These are phyloP conservation scores for Pseudozyma flocculosa DNA, from an alignment of 1,284 basidiomycete genomes.

Conservation along the genomic window DNA sequence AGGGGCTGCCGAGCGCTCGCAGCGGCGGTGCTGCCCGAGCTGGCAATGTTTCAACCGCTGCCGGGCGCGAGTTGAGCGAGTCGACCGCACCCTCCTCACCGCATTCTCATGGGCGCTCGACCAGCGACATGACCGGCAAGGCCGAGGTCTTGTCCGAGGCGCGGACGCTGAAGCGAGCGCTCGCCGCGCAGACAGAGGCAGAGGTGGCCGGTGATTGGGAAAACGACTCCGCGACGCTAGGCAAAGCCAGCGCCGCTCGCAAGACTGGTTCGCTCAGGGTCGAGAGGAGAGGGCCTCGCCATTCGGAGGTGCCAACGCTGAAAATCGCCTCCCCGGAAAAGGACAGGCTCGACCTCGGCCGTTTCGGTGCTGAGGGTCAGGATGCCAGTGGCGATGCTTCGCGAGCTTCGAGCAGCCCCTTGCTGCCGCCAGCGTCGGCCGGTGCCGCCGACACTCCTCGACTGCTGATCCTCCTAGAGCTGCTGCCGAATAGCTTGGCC, in stretches of 20 bases:
- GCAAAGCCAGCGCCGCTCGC: too few relatives aligned
- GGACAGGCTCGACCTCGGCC: neutral
- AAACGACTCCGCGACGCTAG: neutral
- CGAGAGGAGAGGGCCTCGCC: neutral
- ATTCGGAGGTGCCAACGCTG: neutral
- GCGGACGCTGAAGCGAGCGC: constrained; percentile 10
- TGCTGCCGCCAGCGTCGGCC: too few relatives aligned
- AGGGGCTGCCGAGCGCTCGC: neutral
- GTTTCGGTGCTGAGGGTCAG: too few relatives aligned
- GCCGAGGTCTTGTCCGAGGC: constrained; percentile 18
- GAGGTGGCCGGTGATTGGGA: neutral
- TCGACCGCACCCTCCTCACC: too few relatives aligned
- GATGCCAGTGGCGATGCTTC: too few relatives aligned
- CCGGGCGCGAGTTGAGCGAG: too few relatives aligned
- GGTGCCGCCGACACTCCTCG: constrained; percentile 35
- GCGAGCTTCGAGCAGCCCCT: too few relatives aligned
- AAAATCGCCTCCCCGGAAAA: neutral
- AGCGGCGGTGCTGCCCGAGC: too few relatives aligned
- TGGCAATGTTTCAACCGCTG: too few relatives aligned
- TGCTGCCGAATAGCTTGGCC: constrained; percentile 45
- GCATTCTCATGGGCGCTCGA: constrained; percentile 23
- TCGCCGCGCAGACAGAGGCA: constrained; percentile 1
- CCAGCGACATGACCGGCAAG: constrained; percentile 28
- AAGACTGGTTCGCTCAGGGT: neutral
- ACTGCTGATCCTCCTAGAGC: constrained; percentile 52